Evolutionary conservation across 768 basidiomycete species (phyloP).

Genomic region (Suillus fuscotomentosus): DNA sequence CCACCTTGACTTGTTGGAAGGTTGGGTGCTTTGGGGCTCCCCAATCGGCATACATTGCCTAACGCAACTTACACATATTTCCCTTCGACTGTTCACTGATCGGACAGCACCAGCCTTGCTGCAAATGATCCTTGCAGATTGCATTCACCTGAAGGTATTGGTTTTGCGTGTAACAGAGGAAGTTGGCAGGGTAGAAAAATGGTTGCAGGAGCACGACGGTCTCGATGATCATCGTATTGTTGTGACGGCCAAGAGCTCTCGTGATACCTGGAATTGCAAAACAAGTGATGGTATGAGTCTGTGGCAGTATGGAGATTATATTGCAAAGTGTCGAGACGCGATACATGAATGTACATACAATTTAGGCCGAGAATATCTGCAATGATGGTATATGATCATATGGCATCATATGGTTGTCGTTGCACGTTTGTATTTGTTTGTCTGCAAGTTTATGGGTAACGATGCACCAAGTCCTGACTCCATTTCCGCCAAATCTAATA

Average conservation of each 20-base stretch:
- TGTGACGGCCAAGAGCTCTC: not conserved
- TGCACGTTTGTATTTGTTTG: too few species aligned
- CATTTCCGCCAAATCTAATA: too few species aligned
- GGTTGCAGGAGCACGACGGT: not conserved
- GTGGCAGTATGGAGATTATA: too few species aligned
- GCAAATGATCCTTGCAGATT: not conserved
- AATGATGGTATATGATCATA: too few species aligned
- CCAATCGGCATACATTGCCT: not conserved
- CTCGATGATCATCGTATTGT: not conserved
- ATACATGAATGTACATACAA: too few species aligned
- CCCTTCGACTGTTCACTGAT: not conserved
- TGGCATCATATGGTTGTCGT: too few species aligned
- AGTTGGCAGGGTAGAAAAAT: not conserved
- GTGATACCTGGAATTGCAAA: not conserved
- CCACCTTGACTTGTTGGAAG: not conserved
- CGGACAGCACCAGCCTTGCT: not conserved
- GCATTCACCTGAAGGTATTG: not conserved
- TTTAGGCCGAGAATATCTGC: too few species aligned
- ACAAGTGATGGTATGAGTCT: not conserved
- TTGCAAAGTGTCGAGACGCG: too few species aligned
- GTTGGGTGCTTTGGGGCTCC: conserved; percentile 6
- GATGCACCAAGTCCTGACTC: too few species aligned
- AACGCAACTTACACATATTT: not conserved
- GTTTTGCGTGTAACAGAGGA: not conserved
- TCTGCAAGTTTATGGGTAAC: too few species aligned